Conservation (phyloP, 805 yeast genomes). For the Scheffersomyces stipitis region DNA sequence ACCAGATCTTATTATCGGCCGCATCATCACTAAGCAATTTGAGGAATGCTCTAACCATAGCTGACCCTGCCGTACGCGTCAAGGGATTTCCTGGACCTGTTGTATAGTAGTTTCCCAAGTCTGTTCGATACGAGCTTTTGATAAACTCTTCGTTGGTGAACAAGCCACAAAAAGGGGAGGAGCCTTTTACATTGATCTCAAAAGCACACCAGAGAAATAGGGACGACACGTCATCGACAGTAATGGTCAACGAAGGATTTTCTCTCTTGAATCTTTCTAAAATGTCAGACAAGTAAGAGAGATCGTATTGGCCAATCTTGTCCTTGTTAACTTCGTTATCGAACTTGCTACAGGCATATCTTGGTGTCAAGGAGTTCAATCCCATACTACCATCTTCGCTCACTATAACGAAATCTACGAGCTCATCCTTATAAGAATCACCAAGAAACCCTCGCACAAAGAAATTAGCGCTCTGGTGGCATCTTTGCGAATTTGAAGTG, state of each 20-base stretch:
- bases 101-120: slow-evolving; percentile 57
- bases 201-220: slow-evolving; percentile 68
- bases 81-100: slow-evolving; percentile 62
- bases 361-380: slow-evolving; percentile 24
- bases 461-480: slow-evolving; percentile 18
- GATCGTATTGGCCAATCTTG: slow-evolving; percentile 26
- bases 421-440: slow-evolving; percentile 11
- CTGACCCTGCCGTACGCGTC: slow-evolving; percentile 59
- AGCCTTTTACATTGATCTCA: slow-evolving; percentile 68
- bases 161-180: slow-evolving; percentile 62
- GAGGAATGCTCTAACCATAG: slow-evolving; percentile 48
- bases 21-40: slow-evolving; percentile 42
- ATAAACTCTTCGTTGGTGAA: slow-evolving; percentile 69
- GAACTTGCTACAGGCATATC: slow-evolving; percentile 24
- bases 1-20: slow-evolving; percentile 53
- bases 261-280: slow-evolving; percentile 53
- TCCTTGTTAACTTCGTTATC: slow-evolving; percentile 30
- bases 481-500: slow-evolving; percentile 21
- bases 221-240: slow-evolving; percentile 44
- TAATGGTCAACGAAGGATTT: slow-evolving; percentile 49
- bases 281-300: slow-evolving; percentile 50
- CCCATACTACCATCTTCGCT: slow-evolving; percentile 17
- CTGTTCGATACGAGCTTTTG: slow-evolving; percentile 58
- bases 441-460: slow-evolving; percentile 27
- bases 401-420: slow-evolving; percentile 8